Base-by-base conservation (phyloP, 1,139 yeast genomes). In the Geotrichum reessii region DNA sequence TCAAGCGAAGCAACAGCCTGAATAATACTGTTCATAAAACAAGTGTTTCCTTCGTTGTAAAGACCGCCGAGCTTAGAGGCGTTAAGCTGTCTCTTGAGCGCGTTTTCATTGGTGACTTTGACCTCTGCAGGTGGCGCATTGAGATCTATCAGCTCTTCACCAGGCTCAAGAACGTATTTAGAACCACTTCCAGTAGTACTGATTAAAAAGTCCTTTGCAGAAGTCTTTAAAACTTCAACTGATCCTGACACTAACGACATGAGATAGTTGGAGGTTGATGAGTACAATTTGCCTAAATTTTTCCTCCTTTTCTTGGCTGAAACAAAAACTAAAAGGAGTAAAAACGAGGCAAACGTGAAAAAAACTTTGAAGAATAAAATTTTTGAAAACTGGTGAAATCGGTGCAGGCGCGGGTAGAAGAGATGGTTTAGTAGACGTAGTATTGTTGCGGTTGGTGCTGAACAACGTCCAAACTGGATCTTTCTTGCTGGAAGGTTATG, bases 1-100 rank as follows among this genome's bases (percentile, higher is more conserved):
- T 80, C 77, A 0, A 95, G 85, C 0, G 95, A 86, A 0, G 96
- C 92, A 63, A 91, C 75, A 14, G 90, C 81, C 71, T 91, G 97
- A 46, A 91, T 75, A 1, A 91, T 96, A 22, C 91, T 84, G 72
- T 91, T 91, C 95, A 91, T 90, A 67, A 91, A 91, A 71, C 97
- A 91, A 0, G 96, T 89, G 68, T 91, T 91, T 14, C 97, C 97
- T 64, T 90, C 97, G 71, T 91, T 91, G 62, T 83, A 80, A 50
- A 91, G 77, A 0, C 97, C 97, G 27, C 96, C 97, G 46, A 89
- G 80, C 62, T 81, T 52, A 19, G 58, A 47, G 37, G 52, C 53
- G 24, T 37, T 49, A 9, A 59, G 47, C 28, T 59, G 57, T 22
- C 58, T 52, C 37, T 58, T 54, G 31, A 27, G 33, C 25, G 58